Evolutionary conservation across 176 grass and related monocot species (phyloP).

Genomic region (Secale cereale): DNA sequence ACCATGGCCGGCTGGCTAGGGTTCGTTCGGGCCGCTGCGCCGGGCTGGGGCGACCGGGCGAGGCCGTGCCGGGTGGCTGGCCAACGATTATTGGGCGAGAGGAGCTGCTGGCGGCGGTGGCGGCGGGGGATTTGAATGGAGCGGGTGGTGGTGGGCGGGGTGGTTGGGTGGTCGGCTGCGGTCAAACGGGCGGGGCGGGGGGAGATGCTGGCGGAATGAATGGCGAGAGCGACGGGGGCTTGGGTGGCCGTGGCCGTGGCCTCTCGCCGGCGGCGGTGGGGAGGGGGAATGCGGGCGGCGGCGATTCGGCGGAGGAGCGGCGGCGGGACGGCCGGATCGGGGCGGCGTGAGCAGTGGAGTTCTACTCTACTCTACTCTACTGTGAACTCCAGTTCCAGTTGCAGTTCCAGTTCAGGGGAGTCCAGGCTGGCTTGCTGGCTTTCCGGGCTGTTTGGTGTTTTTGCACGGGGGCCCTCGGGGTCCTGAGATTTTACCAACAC

Average conservation of each 20-base stretch:
- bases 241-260: neutral
- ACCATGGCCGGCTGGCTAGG: slow-evolving; percentile 53
- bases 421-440: no score
- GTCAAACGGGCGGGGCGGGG: neutral
- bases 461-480: neutral
- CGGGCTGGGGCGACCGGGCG: neutral
- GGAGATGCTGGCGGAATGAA: neutral
- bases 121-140: slow-evolving; percentile 43
- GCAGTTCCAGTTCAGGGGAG: neutral
- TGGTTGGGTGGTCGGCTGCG: neutral
- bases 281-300: neutral
- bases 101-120: neutral
- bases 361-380: neutral
- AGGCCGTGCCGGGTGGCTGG: neutral
- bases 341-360: neutral
- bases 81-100: neutral
- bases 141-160: neutral
- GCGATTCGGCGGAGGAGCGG: neutral
- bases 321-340: neutral
- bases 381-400: neutral
- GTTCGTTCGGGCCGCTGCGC: slow-evolving; percentile 4
- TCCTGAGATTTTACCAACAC: no score
- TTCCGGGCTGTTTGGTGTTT: neutral
- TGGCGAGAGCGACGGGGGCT: neutral
- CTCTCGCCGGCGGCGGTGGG: neutral